Evolutionary conservation across 208 protist species (phyloP).

Genomic region (Leishmania amazonensis): DNA sequence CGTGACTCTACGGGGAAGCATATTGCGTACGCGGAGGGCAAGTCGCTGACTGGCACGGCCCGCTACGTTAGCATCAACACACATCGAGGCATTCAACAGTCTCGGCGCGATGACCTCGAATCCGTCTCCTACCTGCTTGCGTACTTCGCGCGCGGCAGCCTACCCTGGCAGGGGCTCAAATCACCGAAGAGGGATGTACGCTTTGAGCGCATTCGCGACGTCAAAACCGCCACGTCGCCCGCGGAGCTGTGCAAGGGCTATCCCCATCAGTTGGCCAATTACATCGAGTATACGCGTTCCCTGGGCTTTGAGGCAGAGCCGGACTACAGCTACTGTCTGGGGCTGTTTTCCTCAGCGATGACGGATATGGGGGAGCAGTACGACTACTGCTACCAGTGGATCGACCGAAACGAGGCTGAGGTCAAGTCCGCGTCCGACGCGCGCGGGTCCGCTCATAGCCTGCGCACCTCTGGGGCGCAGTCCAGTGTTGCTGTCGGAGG

Average conservation of each 20-base stretch:
- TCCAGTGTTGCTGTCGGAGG: conserved; percentile 36
- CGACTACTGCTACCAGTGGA: conserved; percentile 78
- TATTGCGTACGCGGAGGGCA: conserved; percentile 75
- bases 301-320: conserved; percentile 74
- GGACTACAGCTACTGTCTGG: conserved; percentile 71
- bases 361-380: conserved; percentile 37
- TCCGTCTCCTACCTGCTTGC: conserved; percentile 94
- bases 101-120: conserved; percentile 88
- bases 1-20: conserved; percentile 66
- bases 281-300: conserved; percentile 55
- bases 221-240: conserved; percentile 61
- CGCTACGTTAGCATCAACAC: conserved; percentile 97
- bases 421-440: conserved; percentile 6
- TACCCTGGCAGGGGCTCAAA: conserved; percentile 96
- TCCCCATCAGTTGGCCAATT: conserved; percentile 60
- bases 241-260: conserved; percentile 54
- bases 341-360: conserved; percentile 49
- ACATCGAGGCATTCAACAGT: conserved; percentile 96
- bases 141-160: conserved; percentile 97
- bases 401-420: conserved; percentile 13
- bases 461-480: conserved; percentile 4
- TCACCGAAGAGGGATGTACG: conserved; percentile 34
- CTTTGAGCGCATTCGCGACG: conserved; percentile 55
- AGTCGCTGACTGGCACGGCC: conserved; percentile 77
- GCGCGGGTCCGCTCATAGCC: conserved; percentile 7